Conservation (phyloP, 441 rosid genomes). For the Croton laevigatus region DNA sequence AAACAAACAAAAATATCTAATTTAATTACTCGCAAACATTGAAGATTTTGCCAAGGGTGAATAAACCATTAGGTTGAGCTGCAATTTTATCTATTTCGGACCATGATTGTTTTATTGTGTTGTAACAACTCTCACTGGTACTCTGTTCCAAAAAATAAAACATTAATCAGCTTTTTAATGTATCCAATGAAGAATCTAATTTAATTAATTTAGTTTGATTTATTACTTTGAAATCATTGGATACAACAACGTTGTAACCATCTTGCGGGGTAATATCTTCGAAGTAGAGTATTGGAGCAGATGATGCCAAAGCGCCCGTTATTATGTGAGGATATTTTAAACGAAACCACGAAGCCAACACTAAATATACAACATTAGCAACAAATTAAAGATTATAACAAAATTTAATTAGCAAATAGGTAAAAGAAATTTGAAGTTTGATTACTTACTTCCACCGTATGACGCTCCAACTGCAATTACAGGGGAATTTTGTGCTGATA, state of each 20-base stretch:
- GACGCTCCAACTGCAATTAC: constrained; percentile 41
- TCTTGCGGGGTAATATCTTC: constrained; percentile 40
- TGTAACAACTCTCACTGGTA: constrained; percentile 25
- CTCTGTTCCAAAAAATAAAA: constrained; percentile 13
- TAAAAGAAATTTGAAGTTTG: no score
- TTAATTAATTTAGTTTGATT: no score
- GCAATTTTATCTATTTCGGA: constrained; percentile 24
- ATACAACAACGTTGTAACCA: constrained; percentile 40
- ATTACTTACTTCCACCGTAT: constrained; percentile 42
- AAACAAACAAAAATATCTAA: no score
- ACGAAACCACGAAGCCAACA: constrained; percentile 55
- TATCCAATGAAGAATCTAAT: no score
- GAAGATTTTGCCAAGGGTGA: constrained; percentile 19
- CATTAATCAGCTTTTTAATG: no score
- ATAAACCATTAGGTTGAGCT: constrained; percentile 10
- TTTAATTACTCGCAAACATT: constrained; percentile 2
- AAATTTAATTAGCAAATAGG: no score
- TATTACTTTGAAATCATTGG: constrained; percentile 49
- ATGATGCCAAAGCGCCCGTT: constrained; percentile 50
- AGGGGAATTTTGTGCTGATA: constrained; percentile 29
- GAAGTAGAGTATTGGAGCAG: constrained; percentile 53
- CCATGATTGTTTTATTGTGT: constrained; percentile 25
- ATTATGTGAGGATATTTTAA: constrained; percentile 53
- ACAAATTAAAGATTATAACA: no score
- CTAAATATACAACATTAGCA: no score